phyloP scores from a whole-genome alignment of 306 rosid species.

The Pyrus bretschneideri region DNA sequence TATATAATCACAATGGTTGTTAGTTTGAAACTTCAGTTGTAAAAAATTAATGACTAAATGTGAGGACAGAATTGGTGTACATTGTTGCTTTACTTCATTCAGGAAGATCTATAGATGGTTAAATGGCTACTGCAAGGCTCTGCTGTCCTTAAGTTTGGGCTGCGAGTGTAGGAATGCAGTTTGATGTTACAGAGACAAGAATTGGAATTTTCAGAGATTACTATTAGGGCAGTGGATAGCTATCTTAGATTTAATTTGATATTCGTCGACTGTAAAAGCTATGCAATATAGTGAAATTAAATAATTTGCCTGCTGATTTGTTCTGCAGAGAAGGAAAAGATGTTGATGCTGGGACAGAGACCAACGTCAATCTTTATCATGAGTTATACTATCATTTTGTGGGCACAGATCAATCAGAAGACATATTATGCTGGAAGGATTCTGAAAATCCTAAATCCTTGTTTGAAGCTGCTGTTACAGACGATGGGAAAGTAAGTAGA shows the following conservation, averaged over 20 bases:
- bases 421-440: constrained; percentile 86
- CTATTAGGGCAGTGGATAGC: neutral
- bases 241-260: neutral
- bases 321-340: constrained; percentile 53
- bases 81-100: neutral
- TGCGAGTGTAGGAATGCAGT: neutral
- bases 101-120: neutral
- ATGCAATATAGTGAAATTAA: neutral
- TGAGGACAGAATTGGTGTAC: neutral
- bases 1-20: neutral
- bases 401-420: constrained; percentile 78
- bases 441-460: constrained; percentile 61
- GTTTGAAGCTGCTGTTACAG: constrained; percentile 58
- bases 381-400: constrained; percentile 76
- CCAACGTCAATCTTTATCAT: constrained; percentile 64
- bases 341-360: constrained; percentile 86
- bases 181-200: neutral
- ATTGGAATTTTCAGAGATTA: neutral
- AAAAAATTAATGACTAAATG: neutral
- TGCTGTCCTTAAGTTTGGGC: neutral
- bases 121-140: neutral
- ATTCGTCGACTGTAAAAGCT: neutral
- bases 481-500: constrained; percentile 69
- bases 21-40: neutral
- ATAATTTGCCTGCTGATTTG: constrained; percentile 13